Conservation (phyloP, 2,329 filamentous ascomycete genomes). For the Diaporthe vaccinii region DNA sequence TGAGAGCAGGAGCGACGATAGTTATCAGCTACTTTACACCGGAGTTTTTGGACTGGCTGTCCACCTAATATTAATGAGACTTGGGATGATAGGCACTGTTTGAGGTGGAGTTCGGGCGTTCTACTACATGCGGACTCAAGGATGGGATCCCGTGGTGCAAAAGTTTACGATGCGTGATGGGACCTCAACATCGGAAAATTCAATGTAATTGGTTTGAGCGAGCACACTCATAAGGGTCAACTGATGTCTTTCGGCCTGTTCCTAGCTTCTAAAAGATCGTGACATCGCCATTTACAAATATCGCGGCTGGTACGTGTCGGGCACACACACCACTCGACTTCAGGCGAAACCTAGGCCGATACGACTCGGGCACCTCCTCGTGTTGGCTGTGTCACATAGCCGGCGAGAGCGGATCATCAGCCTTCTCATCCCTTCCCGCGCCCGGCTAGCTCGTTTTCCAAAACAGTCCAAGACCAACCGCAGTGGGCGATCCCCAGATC, state of each 20-base stretch:
- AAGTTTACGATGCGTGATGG: constrained; percentile 26
- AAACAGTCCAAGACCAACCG: constrained; percentile 25
- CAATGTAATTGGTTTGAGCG: constrained; percentile 6
- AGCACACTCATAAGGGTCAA: background rate
- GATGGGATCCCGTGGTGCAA: constrained; percentile 17
- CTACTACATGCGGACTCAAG: background rate
- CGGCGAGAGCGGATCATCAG: background rate
- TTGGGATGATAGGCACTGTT: constrained; percentile 25
- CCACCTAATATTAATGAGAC: constrained; percentile 55
- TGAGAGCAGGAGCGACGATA: constrained; percentile 93
- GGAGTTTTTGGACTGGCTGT: constrained; percentile 78
- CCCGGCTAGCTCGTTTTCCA: constrained; percentile 15
- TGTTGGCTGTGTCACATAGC: constrained; percentile 8
- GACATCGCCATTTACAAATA: constrained; percentile 19
- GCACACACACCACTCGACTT: constrained; percentile 18
- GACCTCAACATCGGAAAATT: constrained; percentile 21
- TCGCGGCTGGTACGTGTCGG: background rate
- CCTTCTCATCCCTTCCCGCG: background rate
- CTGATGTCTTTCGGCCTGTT: background rate
- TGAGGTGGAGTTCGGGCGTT: constrained; percentile 37
- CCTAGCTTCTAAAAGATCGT: background rate
- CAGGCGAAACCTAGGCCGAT: constrained; percentile 28
- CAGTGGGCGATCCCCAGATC: constrained; percentile 18
- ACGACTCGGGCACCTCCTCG: constrained; percentile 1
- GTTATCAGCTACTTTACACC: constrained; percentile 96